A percentile compares a stretch with the other conserved stretches of the same genome.
Evolutionary conservation across 179 eudicot genomes (phyloP).

Genomic region (Patellifolia procumbens): DNA sequence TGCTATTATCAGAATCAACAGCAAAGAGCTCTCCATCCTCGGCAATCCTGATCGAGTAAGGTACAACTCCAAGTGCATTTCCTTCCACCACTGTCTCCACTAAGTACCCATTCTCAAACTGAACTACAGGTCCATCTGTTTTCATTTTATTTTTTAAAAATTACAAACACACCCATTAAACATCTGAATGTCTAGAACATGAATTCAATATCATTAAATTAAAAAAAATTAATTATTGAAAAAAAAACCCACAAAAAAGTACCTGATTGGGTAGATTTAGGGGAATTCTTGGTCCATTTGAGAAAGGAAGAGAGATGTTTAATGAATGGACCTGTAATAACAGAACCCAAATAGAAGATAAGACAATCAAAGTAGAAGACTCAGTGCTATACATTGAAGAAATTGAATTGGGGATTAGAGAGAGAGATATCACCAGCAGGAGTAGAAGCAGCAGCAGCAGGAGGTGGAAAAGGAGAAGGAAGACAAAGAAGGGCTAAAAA

Average conservation of each 20-base stretch:
- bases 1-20: conserved; percentile 85
- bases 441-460: conserved; percentile 57
- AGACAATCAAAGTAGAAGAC: neutral
- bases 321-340: conserved; percentile 57
- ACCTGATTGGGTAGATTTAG: conserved; percentile 77
- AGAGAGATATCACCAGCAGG: conserved; percentile 35
- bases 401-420: neutral
- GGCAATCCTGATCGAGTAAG: conserved; percentile 76
- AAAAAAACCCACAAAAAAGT: neutral
- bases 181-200: neutral
- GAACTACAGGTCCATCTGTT: conserved; percentile 77
- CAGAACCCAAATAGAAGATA: neutral
- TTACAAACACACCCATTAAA: neutral
- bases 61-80: conserved; percentile 81
- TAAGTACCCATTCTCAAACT: conserved; percentile 86
- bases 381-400: neutral
- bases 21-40: conserved; percentile 95
- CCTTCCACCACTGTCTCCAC: conserved; percentile 96
- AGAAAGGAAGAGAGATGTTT: conserved; percentile 62
- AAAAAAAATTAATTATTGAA: neutral
- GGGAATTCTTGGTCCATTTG: conserved; percentile 61
- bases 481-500: conserved; percentile 34
- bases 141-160: neutral
- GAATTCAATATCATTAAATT: neutral
- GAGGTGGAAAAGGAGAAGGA: conserved; percentile 35